Base-by-base conservation (phyloP, 208 protist genomes). In the Leishmania lainsoni region DNA sequence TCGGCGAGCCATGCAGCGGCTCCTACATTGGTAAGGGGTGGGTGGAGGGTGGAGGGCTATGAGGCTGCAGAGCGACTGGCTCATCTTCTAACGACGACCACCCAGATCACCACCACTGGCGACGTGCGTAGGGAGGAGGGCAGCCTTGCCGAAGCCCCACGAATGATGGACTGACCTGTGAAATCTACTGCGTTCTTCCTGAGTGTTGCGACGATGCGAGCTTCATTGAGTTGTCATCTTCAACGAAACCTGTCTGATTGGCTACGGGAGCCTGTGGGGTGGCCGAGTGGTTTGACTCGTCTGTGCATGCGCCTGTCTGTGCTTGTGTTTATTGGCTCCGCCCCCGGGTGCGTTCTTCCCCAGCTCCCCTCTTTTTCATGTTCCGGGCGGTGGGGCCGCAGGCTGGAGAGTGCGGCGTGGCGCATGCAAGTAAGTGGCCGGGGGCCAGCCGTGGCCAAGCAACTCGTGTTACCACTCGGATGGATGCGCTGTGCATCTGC, bases 381-480 rank as follows among this genome's bases (percentile, higher is more conserved):
- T 17, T 58, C 14, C 45, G n/a, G 56, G 73, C 20, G 51, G 29
- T 45, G 73, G 32, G 1, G 73, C n/a, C n/a, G 29, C 8, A 5
- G 48, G 49, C 22, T 39, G 17, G 56, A n/a, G 32, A 63, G 51
- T 35, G 8, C 4, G 35, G 26, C 8, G 26, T 45, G 51, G 56
- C 20, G 73, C 49, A n/a, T 42, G 20, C 17, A 20, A 51, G 68
- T 26, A 42, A 48, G 75, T 76, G 58, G n/a, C 35, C 20, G 39
- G 68, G 42, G 0, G 20, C 17, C 68, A 48, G 22, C 29, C 1
- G 71, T 54, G 71, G n/a, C 26, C 20, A 85, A 83, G 90, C 90
- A 92, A 82, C 81, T 87, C 91, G 92, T 96, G 92, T 96, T 96
- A 94, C 92, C 91, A 86, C 83, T 88, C 71, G 73, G 83, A 80